These are phyloP conservation scores for Botrytis byssoidea DNA, from an alignment of 2,329 filamentous ascomycete species.

Conservation along the genomic window DNA sequence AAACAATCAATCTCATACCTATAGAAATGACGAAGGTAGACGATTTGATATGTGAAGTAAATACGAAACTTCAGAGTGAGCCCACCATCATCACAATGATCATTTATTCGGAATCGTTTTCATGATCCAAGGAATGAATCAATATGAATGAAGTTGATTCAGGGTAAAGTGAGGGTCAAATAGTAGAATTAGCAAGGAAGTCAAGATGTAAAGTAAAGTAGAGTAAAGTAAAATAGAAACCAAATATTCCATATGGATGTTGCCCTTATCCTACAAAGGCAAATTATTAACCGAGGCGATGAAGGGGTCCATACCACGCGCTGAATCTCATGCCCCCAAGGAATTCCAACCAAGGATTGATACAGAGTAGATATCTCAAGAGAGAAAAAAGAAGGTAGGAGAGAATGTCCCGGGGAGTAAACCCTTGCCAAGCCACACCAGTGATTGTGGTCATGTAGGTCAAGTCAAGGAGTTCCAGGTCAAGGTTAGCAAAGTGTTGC, in stretches of 20 bases:
- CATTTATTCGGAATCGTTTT: neutral
- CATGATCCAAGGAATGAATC: neutral
- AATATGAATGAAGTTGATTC: slow-evolving; percentile 1
- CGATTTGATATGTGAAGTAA: neutral
- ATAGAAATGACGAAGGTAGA: neutral
- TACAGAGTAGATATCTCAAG: neutral
- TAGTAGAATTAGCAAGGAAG: neutral
- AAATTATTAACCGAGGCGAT: slow-evolving; percentile 11
- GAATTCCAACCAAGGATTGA: slow-evolving; percentile 8
- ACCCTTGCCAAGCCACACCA: slow-evolving; percentile 25
- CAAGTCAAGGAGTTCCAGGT: slow-evolving; percentile 13
- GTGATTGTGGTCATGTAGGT: slow-evolving; percentile 9
- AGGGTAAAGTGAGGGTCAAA: slow-evolving; percentile 18
- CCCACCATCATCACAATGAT: neutral
- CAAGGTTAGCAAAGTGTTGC: neutral
- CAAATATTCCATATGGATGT: neutral
- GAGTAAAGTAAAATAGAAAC: neutral
- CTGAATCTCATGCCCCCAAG: slow-evolving; percentile 20
- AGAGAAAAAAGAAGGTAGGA: neutral
- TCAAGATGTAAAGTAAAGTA: neutral
- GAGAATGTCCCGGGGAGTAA: slow-evolving; percentile 1
- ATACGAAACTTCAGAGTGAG: neutral
- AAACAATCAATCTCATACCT: slow-evolving; percentile 9
- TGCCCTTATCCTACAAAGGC: neutral
- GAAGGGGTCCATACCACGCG: slow-evolving; percentile 24